Conservation (phyloP, 345 rosid species). For the Kandelia obovata region DNA sequence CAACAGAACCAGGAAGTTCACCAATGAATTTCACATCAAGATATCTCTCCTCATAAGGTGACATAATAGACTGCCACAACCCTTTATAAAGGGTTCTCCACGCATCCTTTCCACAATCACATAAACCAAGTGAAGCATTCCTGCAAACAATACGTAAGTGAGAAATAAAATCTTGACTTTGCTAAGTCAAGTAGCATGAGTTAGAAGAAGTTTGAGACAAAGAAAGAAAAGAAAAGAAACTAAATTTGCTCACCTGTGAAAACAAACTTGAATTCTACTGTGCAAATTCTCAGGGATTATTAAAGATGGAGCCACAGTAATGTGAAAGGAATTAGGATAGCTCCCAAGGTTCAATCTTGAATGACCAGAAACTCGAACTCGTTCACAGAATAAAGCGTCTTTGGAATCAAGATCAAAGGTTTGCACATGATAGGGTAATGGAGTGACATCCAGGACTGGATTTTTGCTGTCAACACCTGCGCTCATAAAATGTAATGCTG, state of each 20-base stretch:
- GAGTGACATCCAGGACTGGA: constrained; percentile 51
- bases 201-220: neutral
- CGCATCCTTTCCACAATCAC: constrained; percentile 63
- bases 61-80: constrained; percentile 57
- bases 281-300: constrained; percentile 53
- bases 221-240: neutral
- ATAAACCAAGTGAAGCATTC: constrained; percentile 66
- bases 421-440: constrained; percentile 24
- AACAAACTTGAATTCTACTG: constrained; percentile 63
- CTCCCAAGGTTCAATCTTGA: constrained; percentile 56
- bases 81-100: constrained; percentile 75
- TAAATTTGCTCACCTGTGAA: constrained; percentile 58
- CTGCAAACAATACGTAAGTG: constrained; percentile 29
- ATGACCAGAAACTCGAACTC: constrained; percentile 66
- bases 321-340: constrained; percentile 56
- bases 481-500: constrained; percentile 12
- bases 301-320: constrained; percentile 52
- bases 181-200: neutral
- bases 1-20: constrained; percentile 45
- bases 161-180: neutral
- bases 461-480: constrained; percentile 50
- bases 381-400: constrained; percentile 53
- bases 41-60: constrained; percentile 70
- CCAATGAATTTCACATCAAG: constrained; percentile 64
- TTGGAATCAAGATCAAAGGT: constrained; percentile 25